Base-by-base conservation (phyloP, 1,139 yeast species). In the Candida glucosophila region DNA sequence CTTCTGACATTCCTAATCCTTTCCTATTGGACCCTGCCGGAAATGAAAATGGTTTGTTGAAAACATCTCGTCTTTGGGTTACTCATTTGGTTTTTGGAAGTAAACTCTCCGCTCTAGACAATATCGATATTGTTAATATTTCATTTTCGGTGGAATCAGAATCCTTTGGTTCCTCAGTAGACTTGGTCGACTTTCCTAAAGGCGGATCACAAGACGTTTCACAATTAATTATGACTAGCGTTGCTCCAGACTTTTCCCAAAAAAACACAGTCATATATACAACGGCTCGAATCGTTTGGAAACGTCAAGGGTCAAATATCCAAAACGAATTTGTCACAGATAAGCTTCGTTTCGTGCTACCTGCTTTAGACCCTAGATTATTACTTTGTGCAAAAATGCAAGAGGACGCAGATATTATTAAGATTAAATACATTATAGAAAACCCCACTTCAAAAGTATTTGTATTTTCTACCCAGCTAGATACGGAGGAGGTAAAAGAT, bases 361-460 rank as follows among this genome's bases (percentile, higher is more conserved):
- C 88, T 2, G 57, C 76, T 22, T 63, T 75, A 23, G 90, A 79
- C 40, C 92, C 92, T 2, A 51, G 92, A 24, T 76, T 77, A 0
- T 49, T 80, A 18, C 58, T 76, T 4, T 49, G 44, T 15, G 40
- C 35, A 3, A 33, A 37, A 17, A 35, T 33, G 3, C 32, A 36
- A 1, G 35, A 37, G 1, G 29, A 26, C 6, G 39, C 36, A 9
- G 38, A 32, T 9, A 8, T 16, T 16, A 16, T 55, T 18, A 47
- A 44, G 18, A 49, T 75, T 20, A 55, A 46, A 8, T 81, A 73
- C 41, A 61, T 66, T 27, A 44, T 82, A 25, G 94, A 82, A 43
- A 82, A 82, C 41, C 86, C 92, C 6, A 78, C 92, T 0, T 66
- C 78, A 4, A 59, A 78, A 29, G 64, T 77, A 3, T 73, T 82